Conservation (phyloP, 306 rosid species). For the Acmispon strigosus region DNA sequence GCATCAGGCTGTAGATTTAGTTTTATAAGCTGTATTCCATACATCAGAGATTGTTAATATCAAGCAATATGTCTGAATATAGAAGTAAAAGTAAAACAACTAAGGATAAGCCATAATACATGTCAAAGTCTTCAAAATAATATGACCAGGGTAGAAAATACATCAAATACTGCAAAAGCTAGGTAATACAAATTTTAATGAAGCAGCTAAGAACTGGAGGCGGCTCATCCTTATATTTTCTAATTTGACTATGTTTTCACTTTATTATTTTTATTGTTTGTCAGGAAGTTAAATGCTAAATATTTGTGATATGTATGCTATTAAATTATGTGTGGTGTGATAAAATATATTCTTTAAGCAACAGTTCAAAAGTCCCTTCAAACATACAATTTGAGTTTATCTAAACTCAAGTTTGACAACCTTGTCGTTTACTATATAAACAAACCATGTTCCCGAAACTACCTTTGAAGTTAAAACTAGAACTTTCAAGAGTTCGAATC, state of each 20-base stretch:
- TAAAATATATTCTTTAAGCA: background rate
- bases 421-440: background rate
- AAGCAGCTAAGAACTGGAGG: background rate
- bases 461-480: background rate
- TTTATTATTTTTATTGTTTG: background rate
- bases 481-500: background rate
- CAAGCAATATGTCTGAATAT: conserved; percentile 6
- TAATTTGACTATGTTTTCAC: background rate
- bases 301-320: background rate
- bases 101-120: background rate
- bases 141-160: background rate
- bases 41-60: conserved; percentile 31
- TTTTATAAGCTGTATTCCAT: conserved; percentile 77
- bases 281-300: background rate
- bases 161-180: background rate
- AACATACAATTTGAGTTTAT: background rate
- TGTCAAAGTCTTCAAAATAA: conserved; percentile 2
- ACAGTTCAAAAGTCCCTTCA: background rate
- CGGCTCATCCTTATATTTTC: background rate
- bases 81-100: background rate
- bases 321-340: background rate
- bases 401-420: conserved; percentile 1
- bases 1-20: conserved; percentile 76
- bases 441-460: background rate
- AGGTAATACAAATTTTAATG: background rate